A percentile compares a stretch with the other conserved stretches of the same genome.
Evolutionary conservation across 441 rosid genomes (phyloP).

Genomic region (Jatropha podagrica): DNA sequence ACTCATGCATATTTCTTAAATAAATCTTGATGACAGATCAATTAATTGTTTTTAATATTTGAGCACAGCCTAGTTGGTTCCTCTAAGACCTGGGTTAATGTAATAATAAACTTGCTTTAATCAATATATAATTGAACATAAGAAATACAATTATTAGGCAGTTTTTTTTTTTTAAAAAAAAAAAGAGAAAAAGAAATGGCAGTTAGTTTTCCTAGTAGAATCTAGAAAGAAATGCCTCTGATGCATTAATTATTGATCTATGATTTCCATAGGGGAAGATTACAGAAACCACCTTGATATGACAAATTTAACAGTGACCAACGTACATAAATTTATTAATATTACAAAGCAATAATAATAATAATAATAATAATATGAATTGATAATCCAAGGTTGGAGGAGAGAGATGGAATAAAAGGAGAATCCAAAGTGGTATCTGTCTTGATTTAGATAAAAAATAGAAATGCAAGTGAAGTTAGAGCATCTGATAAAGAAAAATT

Average conservation of each 20-base stretch:
- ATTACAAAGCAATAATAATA: too few relatives aligned
- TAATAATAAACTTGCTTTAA: background rate
- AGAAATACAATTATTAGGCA: too few relatives aligned
- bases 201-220: too few relatives aligned
- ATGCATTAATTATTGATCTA: conserved; percentile 18
- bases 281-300: conserved; percentile 11
- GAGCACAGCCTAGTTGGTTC: conserved; percentile 8
- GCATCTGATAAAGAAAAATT: conserved; percentile 3
- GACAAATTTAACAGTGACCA: background rate
- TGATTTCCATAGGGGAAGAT: background rate
- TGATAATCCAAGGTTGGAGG: conserved; percentile 7
- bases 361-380: too few relatives aligned
- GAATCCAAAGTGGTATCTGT: conserved; percentile 12
- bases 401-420: background rate
- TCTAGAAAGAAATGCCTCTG: conserved; percentile 9
- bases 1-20: background rate
- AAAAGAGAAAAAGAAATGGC: too few relatives aligned
- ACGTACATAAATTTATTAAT: too few relatives aligned
- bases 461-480: background rate
- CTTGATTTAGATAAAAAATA: conserved; percentile 8
- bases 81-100: background rate
- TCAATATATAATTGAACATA: too few relatives aligned
- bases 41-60: conserved; percentile 9
- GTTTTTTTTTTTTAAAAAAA: too few relatives aligned
- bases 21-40: background rate